phyloP scores from a whole-genome alignment of 2,329 filamentous ascomycete species.

The Pseudocercospora musae region DNA sequence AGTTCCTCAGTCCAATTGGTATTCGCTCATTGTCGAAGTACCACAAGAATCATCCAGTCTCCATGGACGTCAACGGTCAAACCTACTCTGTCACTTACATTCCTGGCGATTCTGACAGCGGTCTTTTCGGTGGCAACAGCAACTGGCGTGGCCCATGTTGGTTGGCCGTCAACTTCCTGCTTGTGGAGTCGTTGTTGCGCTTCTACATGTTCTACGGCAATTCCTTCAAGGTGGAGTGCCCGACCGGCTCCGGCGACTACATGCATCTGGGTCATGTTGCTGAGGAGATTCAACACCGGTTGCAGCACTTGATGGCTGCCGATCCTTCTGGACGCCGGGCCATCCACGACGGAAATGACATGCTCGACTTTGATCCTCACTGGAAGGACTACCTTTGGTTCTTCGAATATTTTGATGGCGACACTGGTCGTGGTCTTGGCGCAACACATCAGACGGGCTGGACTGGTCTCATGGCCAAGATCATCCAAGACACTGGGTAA shows the following conservation, averaged over 20 bases:
- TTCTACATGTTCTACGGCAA: constrained; percentile 97
- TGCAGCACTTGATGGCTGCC: constrained; percentile 86
- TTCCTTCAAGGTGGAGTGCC: constrained; percentile 84
- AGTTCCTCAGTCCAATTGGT: constrained; percentile 86
- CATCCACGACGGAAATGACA: constrained; percentile 79
- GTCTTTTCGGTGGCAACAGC: constrained; percentile 93
- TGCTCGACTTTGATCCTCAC: constrained; percentile 84
- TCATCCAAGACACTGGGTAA: constrained; percentile 97
- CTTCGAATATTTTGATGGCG: constrained; percentile 95
- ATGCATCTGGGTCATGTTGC: constrained; percentile 96
- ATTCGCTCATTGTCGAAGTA: constrained; percentile 89
- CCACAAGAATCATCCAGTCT: constrained; percentile 84
- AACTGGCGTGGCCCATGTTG: constrained; percentile 96
- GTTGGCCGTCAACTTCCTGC: constrained; percentile 92
- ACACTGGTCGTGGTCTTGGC: constrained; percentile 82
- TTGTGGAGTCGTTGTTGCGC: constrained; percentile 89
- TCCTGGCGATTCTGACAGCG: constrained; percentile 92
- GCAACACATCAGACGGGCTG: constrained; percentile 94
- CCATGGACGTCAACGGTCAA: constrained; percentile 94
- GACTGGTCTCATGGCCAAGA: constrained; percentile 91
- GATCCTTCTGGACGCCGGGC: constrained; percentile 82
- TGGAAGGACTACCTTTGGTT: constrained; percentile 96
- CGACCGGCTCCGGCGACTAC: constrained; percentile 85
- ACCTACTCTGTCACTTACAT: constrained; percentile 84
- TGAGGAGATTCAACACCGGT: constrained; percentile 88